Conservation (phyloP, 345 rosid species). For the Chamaenerion angustifolium region DNA sequence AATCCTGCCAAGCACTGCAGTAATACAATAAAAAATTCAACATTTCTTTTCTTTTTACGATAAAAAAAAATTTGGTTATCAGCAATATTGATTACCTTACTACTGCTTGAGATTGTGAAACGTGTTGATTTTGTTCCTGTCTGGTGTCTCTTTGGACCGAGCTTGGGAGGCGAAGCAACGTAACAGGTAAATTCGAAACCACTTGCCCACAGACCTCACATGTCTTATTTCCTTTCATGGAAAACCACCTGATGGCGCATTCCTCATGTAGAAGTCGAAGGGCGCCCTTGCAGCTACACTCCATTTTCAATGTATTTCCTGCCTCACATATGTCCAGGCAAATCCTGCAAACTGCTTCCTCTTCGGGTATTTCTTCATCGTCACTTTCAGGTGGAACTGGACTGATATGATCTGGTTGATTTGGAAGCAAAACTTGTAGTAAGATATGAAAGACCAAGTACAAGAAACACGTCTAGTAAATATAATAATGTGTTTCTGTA, state of each 20-base stretch:
- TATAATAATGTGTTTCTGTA: no score
- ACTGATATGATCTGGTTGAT: conserved; percentile 45
- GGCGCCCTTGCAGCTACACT: conserved; percentile 92
- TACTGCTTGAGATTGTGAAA: conserved; percentile 23
- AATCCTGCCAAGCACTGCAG: conserved; percentile 90
- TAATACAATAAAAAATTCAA: background rate
- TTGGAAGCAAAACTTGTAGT: conserved; percentile 5
- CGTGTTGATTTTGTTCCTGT: conserved; percentile 36
- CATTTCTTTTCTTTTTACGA: no score
- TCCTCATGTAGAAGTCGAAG: conserved; percentile 79
- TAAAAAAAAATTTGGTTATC: no score
- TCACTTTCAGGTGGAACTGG: conserved; percentile 34
- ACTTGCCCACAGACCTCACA: conserved; percentile 89
- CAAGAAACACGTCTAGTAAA: no score
- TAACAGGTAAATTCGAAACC: conserved; percentile 81
- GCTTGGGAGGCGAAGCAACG: conserved; percentile 51
- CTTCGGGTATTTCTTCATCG: conserved; percentile 94
- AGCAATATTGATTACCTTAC: conserved; percentile 31
- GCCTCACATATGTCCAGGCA: conserved; percentile 76
- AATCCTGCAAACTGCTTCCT: conserved; percentile 90
- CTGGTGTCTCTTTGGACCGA: conserved; percentile 32
- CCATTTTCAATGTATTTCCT: conserved; percentile 89
- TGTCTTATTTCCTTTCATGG: conserved; percentile 59
- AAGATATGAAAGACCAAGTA: no score
- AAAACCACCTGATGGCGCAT: conserved; percentile 87